phyloP scores from a whole-genome alignment of 768 basidiomycete species.

The Suillus americanus region DNA sequence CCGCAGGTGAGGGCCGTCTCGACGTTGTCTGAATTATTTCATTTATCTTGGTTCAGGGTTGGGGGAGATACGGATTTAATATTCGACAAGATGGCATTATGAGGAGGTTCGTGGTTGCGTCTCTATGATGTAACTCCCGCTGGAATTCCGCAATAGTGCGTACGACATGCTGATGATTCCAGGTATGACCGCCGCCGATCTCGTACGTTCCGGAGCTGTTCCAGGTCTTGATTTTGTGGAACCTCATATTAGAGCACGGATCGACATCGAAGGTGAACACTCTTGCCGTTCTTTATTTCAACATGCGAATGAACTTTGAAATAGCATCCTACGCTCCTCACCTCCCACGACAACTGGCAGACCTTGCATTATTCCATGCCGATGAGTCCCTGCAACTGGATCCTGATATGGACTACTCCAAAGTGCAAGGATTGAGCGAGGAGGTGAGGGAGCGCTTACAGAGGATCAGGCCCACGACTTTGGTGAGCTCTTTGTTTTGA shows the following conservation, averaged over 20 bases:
- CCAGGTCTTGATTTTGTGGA: constrained; percentile 45
- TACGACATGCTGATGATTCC: constrained; percentile 72
- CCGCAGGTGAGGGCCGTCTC: constrained; percentile 39
- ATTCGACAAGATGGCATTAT: constrained; percentile 42
- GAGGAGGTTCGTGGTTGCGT: constrained; percentile 37
- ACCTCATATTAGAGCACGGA: constrained; percentile 52
- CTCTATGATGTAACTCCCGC: neutral
- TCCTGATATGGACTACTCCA: constrained; percentile 65
- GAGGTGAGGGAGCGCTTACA: constrained; percentile 72
- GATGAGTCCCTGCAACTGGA: constrained; percentile 76
- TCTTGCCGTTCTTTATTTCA: neutral
- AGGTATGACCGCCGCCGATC: constrained; percentile 40
- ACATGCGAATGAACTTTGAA: constrained; percentile 2
- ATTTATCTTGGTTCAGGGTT: constrained; percentile 28
- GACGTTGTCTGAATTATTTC: constrained; percentile 2
- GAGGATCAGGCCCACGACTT: constrained; percentile 61
- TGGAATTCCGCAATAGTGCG: constrained; percentile 46
- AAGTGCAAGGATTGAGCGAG: constrained; percentile 66
- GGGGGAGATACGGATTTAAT: constrained; percentile 42
- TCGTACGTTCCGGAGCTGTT: constrained; percentile 46
- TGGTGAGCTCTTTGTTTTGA: constrained; percentile 42
- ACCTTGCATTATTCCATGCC: constrained; percentile 68
- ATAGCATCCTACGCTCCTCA: constrained; percentile 64
- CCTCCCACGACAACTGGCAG: constrained; percentile 70
- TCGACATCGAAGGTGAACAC: constrained; percentile 68